Evolutionary conservation across 108 stramenopile genomes (phyloP).

Genomic region (Pseudonitzschia delicatissima): DNA sequence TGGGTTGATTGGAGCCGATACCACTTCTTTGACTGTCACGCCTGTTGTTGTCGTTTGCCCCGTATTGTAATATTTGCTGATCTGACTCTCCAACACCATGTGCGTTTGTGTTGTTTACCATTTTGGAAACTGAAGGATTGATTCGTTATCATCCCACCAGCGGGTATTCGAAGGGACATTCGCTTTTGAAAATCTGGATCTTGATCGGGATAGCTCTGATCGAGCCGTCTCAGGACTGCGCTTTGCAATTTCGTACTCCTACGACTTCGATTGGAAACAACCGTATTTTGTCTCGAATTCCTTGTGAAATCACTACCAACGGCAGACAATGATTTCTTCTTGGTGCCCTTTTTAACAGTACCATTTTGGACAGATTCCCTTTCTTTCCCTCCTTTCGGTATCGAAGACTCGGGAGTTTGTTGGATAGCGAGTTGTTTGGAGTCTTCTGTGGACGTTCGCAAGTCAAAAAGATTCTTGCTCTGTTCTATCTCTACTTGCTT

Average conservation of each 20-base stretch:
- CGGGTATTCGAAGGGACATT: neutral
- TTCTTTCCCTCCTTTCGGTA: neutral
- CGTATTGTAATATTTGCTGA: no score
- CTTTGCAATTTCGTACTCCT: neutral
- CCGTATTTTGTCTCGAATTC: no score
- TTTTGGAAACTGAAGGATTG: no score
- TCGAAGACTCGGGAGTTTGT: neutral
- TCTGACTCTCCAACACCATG: no score
- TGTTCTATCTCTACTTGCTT: neutral
- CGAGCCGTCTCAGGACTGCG: neutral
- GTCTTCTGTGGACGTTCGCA: neutral
- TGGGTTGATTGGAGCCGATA: neutral
- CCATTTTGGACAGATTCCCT: neutral
- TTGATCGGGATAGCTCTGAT: slow-evolving; percentile 32
- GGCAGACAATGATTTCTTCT: no score
- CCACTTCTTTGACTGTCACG: neutral
- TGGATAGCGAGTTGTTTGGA: neutral
- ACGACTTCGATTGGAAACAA: neutral
- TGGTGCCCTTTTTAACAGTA: no score
- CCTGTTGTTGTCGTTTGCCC: no score
- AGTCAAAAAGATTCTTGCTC: neutral
- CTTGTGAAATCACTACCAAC: no score
- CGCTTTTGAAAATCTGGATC: slow-evolving; percentile 40
- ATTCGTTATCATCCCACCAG: neutral
- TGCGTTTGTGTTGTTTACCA: no score